A percentile compares a stretch with the other conserved stretches of the same genome.
These are phyloP conservation scores for Lactifluus subvellereus DNA, from an alignment of 768 basidiomycete species.

Conservation along the genomic window DNA sequence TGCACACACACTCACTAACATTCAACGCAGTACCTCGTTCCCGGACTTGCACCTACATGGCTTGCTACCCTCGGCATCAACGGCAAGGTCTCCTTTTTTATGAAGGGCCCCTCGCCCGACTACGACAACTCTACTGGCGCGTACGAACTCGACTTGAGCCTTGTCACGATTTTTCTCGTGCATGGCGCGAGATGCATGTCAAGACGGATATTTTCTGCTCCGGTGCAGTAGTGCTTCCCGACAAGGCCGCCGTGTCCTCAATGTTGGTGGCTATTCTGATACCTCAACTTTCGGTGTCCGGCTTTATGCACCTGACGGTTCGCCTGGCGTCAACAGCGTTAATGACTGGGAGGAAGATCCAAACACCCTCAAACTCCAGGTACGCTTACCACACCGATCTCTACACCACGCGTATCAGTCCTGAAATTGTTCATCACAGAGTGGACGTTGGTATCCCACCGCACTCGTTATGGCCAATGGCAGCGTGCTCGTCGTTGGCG, in stretches of 20 bases:
- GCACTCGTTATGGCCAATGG: constrained; percentile 69
- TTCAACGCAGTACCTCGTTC: constrained; percentile 37
- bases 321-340: constrained; percentile 60
- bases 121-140: constrained; percentile 66
- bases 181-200: constrained; percentile 76
- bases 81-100: constrained; percentile 75
- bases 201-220: constrained; percentile 79
- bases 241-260: constrained; percentile 63
- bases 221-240: constrained; percentile 65
- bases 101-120: constrained; percentile 62
- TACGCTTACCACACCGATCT: constrained; percentile 26
- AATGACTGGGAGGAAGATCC: constrained; percentile 77
- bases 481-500: constrained; percentile 66
- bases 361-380: constrained; percentile 53
- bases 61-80: constrained; percentile 74
- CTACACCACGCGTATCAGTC: not conserved
- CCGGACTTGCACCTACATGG: constrained; percentile 64
- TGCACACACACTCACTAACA: not conserved
- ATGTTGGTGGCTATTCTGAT: constrained; percentile 66
- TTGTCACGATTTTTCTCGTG: constrained; percentile 39
- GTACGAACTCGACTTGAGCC: constrained; percentile 66
- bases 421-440: constrained; percentile 37
- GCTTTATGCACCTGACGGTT: constrained; percentile 66
- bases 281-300: constrained; percentile 70
- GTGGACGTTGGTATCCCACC: constrained; percentile 67